These are phyloP conservation scores for Setomelanomma holmii DNA, from an alignment of 2,329 filamentous ascomycete genomes.

Conservation along the genomic window DNA sequence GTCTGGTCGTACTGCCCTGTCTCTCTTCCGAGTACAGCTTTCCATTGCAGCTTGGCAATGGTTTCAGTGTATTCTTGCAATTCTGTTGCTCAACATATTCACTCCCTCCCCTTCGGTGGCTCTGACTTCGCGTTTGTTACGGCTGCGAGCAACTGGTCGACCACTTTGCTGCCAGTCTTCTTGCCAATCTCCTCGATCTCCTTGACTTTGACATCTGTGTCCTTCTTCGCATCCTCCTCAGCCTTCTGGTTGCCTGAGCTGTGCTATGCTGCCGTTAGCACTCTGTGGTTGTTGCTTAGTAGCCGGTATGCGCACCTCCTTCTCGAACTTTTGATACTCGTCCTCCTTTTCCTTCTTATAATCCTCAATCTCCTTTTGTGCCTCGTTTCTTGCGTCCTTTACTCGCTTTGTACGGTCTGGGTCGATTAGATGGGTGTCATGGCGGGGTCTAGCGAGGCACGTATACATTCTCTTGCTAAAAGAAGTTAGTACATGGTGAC, in stretches of 20 bases:
- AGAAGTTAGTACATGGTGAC: constrained; percentile 21
- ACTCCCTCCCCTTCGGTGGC: constrained; percentile 56
- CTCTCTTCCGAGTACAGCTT: too few species aligned
- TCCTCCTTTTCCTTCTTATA: constrained; percentile 90
- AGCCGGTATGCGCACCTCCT: constrained; percentile 63
- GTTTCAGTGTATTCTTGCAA: too few species aligned
- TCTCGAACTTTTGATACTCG: constrained; percentile 94
- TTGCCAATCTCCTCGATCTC: constrained; percentile 82
- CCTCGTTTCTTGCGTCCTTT: constrained; percentile 94
- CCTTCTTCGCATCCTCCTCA: constrained; percentile 76
- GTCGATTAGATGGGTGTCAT: constrained; percentile 26
- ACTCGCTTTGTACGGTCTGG: constrained; percentile 93
- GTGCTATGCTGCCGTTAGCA: constrained; percentile 67
- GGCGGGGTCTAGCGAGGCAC: constrained; percentile 6
- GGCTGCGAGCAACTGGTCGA: constrained; percentile 83
- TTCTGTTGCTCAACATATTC: too few species aligned
- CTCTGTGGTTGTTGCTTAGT: background rate
- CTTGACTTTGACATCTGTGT: constrained; percentile 80
- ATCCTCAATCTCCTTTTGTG: constrained; percentile 96
- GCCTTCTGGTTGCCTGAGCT: constrained; percentile 83
- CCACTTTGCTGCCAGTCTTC: constrained; percentile 79
- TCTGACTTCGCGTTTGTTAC: constrained; percentile 84
- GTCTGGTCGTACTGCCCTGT: too few species aligned
- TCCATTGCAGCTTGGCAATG: too few species aligned
- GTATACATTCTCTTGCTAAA: constrained; percentile 84